Conservation (phyloP, 306 rosid genomes). For the Quercus suber region DNA sequence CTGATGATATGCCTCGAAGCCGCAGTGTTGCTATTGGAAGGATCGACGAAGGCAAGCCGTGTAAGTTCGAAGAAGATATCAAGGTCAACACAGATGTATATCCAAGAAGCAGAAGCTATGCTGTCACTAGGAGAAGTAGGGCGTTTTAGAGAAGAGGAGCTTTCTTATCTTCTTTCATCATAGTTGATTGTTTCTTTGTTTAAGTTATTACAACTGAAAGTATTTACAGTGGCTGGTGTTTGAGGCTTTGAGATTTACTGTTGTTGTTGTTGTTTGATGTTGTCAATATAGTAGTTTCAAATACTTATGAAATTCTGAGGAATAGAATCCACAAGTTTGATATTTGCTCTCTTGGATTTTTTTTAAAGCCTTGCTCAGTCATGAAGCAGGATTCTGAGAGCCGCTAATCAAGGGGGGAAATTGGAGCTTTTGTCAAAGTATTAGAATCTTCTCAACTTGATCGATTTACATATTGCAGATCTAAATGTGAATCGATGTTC, state of each 20-base stretch:
- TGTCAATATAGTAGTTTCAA: not conserved
- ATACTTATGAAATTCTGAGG: not conserved
- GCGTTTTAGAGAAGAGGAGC: not conserved
- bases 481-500: too few relatives aligned
- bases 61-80: constrained; percentile 40
- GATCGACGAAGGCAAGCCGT: constrained; percentile 63
- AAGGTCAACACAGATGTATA: constrained; percentile 15
- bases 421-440: not conserved
- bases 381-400: not conserved
- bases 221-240: not conserved
- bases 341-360: not conserved
- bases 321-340: not conserved
- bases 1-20: constrained; percentile 27
- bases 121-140: constrained; percentile 23
- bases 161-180: not conserved
- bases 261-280: not conserved
- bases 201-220: not conserved
- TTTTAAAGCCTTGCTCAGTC: not conserved
- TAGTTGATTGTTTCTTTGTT: not conserved
- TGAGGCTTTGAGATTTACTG: not conserved
- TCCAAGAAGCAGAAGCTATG: constrained; percentile 54
- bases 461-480: too few relatives aligned
- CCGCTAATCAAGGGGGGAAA: not conserved
- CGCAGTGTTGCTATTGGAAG: constrained; percentile 48
- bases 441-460: too few relatives aligned